Percentiles rank a stretch among this genome's conserved stretches.
Evolutionary conservation across 306 rosid species (phyloP).

Genomic region (Biancaea sappan): DNA sequence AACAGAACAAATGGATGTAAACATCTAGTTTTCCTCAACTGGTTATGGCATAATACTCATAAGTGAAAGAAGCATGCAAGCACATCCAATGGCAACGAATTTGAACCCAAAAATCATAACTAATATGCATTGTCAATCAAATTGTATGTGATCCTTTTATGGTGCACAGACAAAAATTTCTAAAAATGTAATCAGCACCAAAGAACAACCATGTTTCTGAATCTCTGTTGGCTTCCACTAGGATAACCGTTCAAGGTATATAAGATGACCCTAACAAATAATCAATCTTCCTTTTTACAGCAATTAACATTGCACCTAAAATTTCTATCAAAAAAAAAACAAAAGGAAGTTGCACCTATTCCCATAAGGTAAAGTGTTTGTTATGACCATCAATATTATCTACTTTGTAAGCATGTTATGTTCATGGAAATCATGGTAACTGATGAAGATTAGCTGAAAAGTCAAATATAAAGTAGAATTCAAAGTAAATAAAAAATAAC

Average conservation of each 20-base stretch:
- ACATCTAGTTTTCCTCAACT: neutral
- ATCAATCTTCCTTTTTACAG: constrained; percentile 13
- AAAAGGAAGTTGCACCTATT: too few relatives aligned
- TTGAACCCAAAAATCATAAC: constrained; percentile 11
- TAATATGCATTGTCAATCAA: constrained; percentile 9
- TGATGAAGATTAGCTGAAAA: neutral
- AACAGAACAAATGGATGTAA: neutral
- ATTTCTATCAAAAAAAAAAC: neutral
- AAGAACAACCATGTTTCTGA: constrained; percentile 9
- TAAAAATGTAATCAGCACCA: constrained; percentile 1
- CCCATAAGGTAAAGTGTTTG: constrained; percentile 1
- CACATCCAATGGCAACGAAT: constrained; percentile 10
- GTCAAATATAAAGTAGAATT: neutral
- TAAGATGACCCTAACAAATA: neutral
- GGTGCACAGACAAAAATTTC: neutral
- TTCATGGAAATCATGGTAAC: neutral
- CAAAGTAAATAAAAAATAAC: constrained; percentile 17
- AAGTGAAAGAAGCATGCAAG: neutral
- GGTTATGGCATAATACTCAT: constrained; percentile 16
- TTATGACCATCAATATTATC: neutral
- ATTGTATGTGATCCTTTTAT: constrained; percentile 8
- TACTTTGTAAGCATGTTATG: neutral
- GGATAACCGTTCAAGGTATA: neutral
- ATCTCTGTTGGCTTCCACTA: constrained; percentile 17
- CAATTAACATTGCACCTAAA: neutral